phyloP scores from a whole-genome alignment of 192 early-diverging fungal species.

The Spizellomyces sp. region DNA sequence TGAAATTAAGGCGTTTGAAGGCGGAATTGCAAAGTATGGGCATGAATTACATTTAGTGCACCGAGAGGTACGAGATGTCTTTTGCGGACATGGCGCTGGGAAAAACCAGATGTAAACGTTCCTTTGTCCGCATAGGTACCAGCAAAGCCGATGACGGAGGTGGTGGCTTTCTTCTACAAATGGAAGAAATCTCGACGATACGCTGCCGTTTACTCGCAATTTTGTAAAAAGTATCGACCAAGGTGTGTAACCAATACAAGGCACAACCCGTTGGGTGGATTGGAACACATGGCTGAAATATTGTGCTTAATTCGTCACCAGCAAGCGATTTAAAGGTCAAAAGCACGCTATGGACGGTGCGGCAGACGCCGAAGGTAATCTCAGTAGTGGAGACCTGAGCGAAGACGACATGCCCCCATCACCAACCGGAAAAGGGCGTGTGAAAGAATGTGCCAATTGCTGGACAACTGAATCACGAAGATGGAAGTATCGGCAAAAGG shows the following conservation, averaged over 20 bases:
- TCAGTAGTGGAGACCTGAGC: conserved; percentile 18
- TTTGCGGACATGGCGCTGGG: neutral
- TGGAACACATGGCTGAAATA: no score
- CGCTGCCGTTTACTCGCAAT: conserved; percentile 32
- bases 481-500: conserved; percentile 35
- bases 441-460: conserved; percentile 44
- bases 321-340: conserved; percentile 18
- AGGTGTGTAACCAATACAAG: conserved; percentile 10
- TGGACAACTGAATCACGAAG: conserved; percentile 17
- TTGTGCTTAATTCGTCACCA: neutral
- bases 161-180: conserved; percentile 37
- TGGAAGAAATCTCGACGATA: conserved; percentile 43
- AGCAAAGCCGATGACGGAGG: conserved; percentile 30
- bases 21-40: conserved; percentile 30
- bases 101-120: neutral
- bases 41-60: conserved; percentile 29
- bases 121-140: conserved; percentile 17
- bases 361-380: conserved; percentile 24
- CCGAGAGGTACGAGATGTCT: conserved; percentile 19
- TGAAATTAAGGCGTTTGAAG: conserved; percentile 38
- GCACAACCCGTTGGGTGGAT: no score
- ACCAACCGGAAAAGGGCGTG: conserved; percentile 7
- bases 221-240: conserved; percentile 42
- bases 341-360: conserved; percentile 27
- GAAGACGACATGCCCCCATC: conserved; percentile 25